phyloP scores from a whole-genome alignment of 2,329 filamentous ascomycete genomes.

The Aspergillus sp. region DNA sequence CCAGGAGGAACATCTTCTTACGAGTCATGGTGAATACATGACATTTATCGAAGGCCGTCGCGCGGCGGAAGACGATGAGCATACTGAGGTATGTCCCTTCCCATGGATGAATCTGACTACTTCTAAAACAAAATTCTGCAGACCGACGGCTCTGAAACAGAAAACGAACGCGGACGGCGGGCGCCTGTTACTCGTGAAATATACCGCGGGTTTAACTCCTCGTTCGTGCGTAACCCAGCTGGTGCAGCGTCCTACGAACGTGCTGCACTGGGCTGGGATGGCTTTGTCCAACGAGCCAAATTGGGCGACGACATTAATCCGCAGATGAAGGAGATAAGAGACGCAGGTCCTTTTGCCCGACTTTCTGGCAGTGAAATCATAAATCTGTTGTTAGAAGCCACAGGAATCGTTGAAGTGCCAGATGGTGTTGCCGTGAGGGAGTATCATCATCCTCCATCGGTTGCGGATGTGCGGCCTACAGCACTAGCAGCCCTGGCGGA shows the following conservation, averaged over 20 bases:
- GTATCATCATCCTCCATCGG: slow-evolving; percentile 3
- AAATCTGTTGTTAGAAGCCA: slow-evolving; percentile 30
- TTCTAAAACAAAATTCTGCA: slow-evolving; percentile 17
- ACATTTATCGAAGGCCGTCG: slow-evolving; percentile 39
- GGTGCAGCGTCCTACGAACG: slow-evolving; percentile 37
- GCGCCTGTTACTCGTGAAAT: slow-evolving; percentile 25
- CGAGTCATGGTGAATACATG: slow-evolving; percentile 42
- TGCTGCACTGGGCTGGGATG: slow-evolving; percentile 39
- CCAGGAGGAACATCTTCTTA: slow-evolving; percentile 39
- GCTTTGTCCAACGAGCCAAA: slow-evolving; percentile 41
- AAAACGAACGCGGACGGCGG: slow-evolving; percentile 26
- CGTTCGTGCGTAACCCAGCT: slow-evolving; percentile 32
- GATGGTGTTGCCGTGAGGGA: slow-evolving; percentile 10
- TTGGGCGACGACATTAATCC: slow-evolving; percentile 39
- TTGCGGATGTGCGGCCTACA: slow-evolving; percentile 20
- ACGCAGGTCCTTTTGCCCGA: slow-evolving; percentile 25
- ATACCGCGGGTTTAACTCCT: slow-evolving; percentile 37
- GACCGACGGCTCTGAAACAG: slow-evolving; percentile 33
- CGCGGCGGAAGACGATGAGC: slow-evolving; percentile 42
- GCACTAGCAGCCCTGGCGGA: slow-evolving; percentile 39
- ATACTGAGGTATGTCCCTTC: slow-evolving; percentile 34
- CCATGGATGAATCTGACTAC: slow-evolving; percentile 6
- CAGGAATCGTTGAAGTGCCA: slow-evolving; percentile 20
- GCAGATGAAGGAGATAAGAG: slow-evolving; percentile 38
- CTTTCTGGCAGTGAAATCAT: slow-evolving; percentile 25